phyloP scores from a whole-genome alignment of 495 filamentous ascomycete species.

The Hypoxylon cercidicola region DNA sequence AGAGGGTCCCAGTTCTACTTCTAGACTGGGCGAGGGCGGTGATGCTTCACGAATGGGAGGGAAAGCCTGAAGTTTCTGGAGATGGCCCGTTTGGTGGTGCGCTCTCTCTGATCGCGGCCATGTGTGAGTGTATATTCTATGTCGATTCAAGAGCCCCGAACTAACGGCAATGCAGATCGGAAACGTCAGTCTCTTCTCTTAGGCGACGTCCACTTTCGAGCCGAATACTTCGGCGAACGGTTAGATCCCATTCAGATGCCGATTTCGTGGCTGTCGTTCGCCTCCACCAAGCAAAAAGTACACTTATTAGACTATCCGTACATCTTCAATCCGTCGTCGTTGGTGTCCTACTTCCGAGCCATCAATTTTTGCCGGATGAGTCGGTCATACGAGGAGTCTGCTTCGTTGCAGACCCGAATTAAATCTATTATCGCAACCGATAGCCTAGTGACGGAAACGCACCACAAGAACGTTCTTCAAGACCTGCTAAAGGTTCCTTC shows the following conservation, averaged over 20 bases:
- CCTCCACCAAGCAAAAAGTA: constrained; percentile 66
- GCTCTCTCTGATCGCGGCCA: constrained; percentile 75
- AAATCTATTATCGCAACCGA: constrained; percentile 65
- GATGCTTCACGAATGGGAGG: constrained; percentile 81
- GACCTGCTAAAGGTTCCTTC: constrained; percentile 71
- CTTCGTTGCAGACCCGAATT: constrained; percentile 68
- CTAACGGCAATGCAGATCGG: constrained; percentile 56
- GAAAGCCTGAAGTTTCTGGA: constrained; percentile 71
- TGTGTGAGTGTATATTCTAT: constrained; percentile 64
- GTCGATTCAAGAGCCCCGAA: constrained; percentile 20
- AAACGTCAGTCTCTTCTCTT: constrained; percentile 71
- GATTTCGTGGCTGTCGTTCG: constrained; percentile 72
- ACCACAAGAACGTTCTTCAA: constrained; percentile 62
- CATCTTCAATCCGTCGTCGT: constrained; percentile 75
- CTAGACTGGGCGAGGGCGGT: constrained; percentile 82
- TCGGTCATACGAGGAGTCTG: constrained; percentile 75
- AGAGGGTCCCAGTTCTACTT: constrained; percentile 64
- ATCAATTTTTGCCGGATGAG: constrained; percentile 88
- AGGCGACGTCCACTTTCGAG: constrained; percentile 73
- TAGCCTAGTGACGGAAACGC: constrained; percentile 54
- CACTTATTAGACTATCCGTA: constrained; percentile 86
- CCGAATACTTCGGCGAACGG: constrained; percentile 78
- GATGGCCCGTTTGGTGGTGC: constrained; percentile 77
- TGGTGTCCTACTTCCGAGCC: constrained; percentile 88
- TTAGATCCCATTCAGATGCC: constrained; percentile 82